Evolutionary conservation across 345 rosid species (phyloP).

Genomic region (Salix suchowensis): DNA sequence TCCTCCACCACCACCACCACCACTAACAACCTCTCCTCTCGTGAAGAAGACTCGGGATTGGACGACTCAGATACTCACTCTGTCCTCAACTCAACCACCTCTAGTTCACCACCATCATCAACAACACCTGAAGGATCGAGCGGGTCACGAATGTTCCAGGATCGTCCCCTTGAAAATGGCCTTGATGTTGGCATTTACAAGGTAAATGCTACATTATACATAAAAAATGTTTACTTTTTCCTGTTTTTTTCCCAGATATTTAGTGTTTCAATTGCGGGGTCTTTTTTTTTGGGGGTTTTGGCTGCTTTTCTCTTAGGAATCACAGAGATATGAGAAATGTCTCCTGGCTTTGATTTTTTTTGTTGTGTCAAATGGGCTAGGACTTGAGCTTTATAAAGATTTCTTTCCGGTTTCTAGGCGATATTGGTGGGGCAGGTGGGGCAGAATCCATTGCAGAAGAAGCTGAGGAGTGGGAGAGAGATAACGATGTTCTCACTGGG

Average conservation of each 20-base stretch:
- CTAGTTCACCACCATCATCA: constrained; percentile 4
- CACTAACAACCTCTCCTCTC: constrained; percentile 32
- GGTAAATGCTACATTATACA: constrained; percentile 26
- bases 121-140: constrained; percentile 11
- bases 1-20: neutral
- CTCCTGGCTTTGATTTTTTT: neutral
- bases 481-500: constrained; percentile 65
- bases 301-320: no score
- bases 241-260: neutral
- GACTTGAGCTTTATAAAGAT: neutral
- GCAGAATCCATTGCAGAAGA: constrained; percentile 72
- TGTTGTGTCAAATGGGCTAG: neutral
- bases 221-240: neutral
- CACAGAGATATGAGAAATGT: neutral
- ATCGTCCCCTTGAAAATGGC: constrained; percentile 66
- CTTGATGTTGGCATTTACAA: constrained; percentile 73
- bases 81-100: constrained; percentile 7
- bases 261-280: neutral
- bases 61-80: constrained; percentile 40
- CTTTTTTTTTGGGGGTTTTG: neutral
- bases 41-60: constrained; percentile 6
- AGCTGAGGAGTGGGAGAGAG: constrained; percentile 52
- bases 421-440: constrained; percentile 90
- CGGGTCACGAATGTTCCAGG: constrained; percentile 34
- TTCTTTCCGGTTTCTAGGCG: constrained; percentile 44